A percentile compares a stretch with the other conserved stretches of the same genome.
Conservation (phyloP, 352 stramenopile species). For the Pythium dissotocum region DNA sequence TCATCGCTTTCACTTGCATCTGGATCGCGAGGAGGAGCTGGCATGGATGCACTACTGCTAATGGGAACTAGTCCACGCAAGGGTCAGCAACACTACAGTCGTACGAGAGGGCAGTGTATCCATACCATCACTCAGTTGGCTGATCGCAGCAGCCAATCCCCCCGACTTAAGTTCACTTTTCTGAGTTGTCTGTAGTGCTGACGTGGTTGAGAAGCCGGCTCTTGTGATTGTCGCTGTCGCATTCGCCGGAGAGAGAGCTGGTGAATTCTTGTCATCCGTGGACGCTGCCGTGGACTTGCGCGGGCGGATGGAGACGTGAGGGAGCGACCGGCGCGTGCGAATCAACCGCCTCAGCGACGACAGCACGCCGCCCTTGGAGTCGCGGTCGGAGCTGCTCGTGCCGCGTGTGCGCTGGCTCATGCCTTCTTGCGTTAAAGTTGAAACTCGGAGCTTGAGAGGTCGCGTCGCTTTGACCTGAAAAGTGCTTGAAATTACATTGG, state of each 20-base stretch:
- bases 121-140: background rate
- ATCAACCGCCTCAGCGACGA: conserved; percentile 7
- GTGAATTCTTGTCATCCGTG: background rate
- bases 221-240: background rate
- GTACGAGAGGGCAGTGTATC: background rate
- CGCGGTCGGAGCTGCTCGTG: background rate
- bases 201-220: background rate
- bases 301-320: background rate
- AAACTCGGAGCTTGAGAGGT: background rate
- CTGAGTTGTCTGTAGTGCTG: background rate
- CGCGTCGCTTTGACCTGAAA: background rate
- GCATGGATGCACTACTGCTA: background rate
- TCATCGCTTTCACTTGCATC: conserved; percentile 13
- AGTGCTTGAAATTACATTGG: background rate
- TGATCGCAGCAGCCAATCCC: background rate
- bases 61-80: background rate
- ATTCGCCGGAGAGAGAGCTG: background rate
- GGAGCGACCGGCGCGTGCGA: background rate
- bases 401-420: background rate
- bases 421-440: background rate
- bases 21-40: conserved; percentile 11
- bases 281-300: background rate
- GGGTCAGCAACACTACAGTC: background rate
- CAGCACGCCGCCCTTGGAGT: conserved; percentile 8
- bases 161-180: background rate